Evolutionary conservation across 208 protist genomes (phyloP).

Genomic region (Tritrichomonas musculus): DNA sequence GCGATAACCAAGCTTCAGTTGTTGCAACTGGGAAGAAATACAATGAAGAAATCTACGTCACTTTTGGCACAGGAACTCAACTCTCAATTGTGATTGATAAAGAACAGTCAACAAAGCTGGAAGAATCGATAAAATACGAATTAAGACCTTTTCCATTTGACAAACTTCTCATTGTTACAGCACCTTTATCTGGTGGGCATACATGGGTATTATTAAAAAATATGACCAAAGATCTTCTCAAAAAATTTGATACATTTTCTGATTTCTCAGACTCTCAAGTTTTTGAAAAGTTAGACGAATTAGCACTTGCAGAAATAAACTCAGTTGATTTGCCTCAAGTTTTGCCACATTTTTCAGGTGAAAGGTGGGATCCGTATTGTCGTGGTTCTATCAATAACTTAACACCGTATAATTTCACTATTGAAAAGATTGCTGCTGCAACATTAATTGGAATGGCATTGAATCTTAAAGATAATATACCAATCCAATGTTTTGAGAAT

Average conservation of each 20-base stretch:
- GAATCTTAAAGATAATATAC: not conserved
- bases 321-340: not conserved
- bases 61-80: not conserved
- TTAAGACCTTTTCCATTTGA: not conserved
- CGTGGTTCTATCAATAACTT: not conserved
- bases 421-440: conserved; percentile 3
- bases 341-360: not conserved
- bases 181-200: not conserved
- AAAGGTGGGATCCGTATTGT: not conserved
- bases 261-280: not conserved
- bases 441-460: not conserved
- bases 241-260: not conserved
- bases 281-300: not conserved
- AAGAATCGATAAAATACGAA: not conserved
- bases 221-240: not conserved
- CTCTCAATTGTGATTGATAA: not conserved
- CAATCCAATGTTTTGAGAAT: not conserved
- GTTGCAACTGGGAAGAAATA: not conserved
- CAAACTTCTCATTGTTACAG: not conserved
- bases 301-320: not conserved
- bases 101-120: not conserved
- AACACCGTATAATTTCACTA: not conserved
- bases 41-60: not conserved
- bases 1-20: not conserved
- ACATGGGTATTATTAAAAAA: not conserved